Base-by-base conservation (phyloP, 805 yeast species). In the Allodekkera sacchari region DNA sequence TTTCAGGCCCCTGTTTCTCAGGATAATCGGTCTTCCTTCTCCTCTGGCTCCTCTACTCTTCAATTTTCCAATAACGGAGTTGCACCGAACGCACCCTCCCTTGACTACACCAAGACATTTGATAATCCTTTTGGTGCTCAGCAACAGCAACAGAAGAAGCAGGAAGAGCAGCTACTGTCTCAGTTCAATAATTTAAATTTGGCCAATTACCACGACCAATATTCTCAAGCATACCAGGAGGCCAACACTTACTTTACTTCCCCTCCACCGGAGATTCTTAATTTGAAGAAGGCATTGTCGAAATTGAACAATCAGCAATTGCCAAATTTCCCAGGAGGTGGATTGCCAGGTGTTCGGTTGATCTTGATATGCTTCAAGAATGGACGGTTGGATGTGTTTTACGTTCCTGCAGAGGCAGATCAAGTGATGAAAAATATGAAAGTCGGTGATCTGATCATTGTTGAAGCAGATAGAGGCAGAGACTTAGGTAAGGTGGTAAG, bases 401-500 rank as follows among this genome's bases (percentile, higher is more conserved):
- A 72, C 48, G 55, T 77, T 14, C 75, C 84, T 2, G 60, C 39
- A 11, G 52, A 48, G 17, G 40, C 43, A 27, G 43, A 36, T 18
- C 41, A 47, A 20, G 24, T 35, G 18, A 27, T 38, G 15, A 44
- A 54, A 18, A 45, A 42, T 20, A 53, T 75, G 26, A 57, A 61
- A 30, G 54, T 63, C 5, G 82, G 82, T 15, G 87, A 80, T 48
- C 63, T 80, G 46, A 89, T 83, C 11, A 72, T 82, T 47, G 94
- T 82, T 12, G 89, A 83, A 48, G 94, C 92, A 1, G 94, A 83
- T 48, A 62, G 94, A 21, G 94, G 94, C 22, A 59, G 74, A 22
- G 94, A 83, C 54, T 63, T 83, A 37, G 94, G 94, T 22, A 68
- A 69, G 47, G 69, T 83, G 27, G 69, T 71, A 22, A 65, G 68